Evolutionary conservation across 2,329 filamentous ascomycete genomes (phyloP).

Genomic region (Achaetomium macrosporum): DNA sequence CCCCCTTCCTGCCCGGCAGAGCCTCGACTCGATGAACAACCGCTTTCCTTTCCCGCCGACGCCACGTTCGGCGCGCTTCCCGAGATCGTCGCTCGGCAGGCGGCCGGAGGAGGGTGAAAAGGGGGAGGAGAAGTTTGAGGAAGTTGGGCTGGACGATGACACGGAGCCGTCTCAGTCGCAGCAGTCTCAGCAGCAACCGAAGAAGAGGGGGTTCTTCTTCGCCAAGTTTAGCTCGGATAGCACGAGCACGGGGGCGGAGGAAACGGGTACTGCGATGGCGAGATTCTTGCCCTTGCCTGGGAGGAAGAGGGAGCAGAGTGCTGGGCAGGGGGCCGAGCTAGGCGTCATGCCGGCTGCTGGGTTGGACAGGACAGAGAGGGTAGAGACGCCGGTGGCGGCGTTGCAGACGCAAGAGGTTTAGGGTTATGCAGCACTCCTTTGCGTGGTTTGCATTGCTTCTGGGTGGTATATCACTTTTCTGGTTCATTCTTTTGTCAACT

Average conservation of each 20-base stretch:
- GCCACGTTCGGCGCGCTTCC: slow-evolving; percentile 22
- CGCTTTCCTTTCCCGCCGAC: slow-evolving; percentile 52
- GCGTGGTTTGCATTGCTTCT: background rate
- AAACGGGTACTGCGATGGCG: background rate
- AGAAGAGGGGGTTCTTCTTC: slow-evolving; percentile 79
- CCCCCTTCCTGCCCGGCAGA: slow-evolving; percentile 58
- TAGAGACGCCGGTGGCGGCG: background rate
- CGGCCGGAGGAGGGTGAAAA: slow-evolving; percentile 55
- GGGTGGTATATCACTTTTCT: no score
- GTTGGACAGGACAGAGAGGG: background rate
- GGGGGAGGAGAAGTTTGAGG: slow-evolving; percentile 59
- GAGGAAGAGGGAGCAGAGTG: slow-evolving; percentile 63
- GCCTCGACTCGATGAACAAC: slow-evolving; percentile 74
- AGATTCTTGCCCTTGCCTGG: slow-evolving; percentile 3
- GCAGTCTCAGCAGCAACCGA: slow-evolving; percentile 37
- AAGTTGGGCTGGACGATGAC: slow-evolving; percentile 81
- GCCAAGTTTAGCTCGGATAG: slow-evolving; percentile 67
- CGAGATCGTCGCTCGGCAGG: slow-evolving; percentile 56
- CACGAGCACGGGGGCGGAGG: slow-evolving; percentile 26
- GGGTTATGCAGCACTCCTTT: background rate
- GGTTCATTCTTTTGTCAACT: background rate
- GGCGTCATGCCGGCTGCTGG: slow-evolving; percentile 45
- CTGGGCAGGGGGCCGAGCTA: slow-evolving; percentile 59
- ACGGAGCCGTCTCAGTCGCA: slow-evolving; percentile 29
- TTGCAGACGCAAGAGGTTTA: slow-evolving; percentile 19